Conservation (phyloP, 352 stramenopile species). For the Pythium dissimile region DNA sequence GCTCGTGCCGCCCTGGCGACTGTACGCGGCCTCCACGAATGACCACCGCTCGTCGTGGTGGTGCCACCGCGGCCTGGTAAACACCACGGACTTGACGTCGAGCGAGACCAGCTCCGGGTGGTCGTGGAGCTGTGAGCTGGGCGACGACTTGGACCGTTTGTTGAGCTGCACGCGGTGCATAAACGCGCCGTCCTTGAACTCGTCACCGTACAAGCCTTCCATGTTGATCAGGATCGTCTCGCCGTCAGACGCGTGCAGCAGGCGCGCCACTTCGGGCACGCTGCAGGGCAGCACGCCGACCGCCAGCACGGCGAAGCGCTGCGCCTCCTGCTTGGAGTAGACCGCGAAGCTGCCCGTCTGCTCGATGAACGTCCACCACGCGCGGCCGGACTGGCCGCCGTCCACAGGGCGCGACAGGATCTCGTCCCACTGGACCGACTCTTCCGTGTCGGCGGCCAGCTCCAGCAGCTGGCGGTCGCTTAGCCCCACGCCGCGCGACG, state of each 20-base stretch:
- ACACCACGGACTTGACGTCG: slow-evolving; percentile 13
- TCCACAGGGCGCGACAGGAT: background rate
- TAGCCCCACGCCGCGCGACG: background rate
- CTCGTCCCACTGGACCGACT: background rate
- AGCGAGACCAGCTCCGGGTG: background rate
- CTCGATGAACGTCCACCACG: slow-evolving; percentile 4
- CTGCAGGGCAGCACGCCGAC: slow-evolving; percentile 9
- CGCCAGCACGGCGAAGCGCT: slow-evolving; percentile 3
- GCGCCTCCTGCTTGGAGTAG: slow-evolving; percentile 6
- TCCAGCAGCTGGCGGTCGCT: slow-evolving; percentile 6
- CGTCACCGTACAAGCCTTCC: slow-evolving; percentile 3
- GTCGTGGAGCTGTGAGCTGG: too few relatives aligned
- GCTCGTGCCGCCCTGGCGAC: background rate
- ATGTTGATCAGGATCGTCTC: slow-evolving; percentile 3
- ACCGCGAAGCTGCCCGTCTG: background rate
- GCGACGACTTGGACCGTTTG: too few relatives aligned
- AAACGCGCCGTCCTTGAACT: slow-evolving; percentile 6
- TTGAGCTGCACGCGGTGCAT: background rate
- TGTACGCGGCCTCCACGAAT: slow-evolving; percentile 11
- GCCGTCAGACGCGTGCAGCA: background rate
- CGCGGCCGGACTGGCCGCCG: background rate
- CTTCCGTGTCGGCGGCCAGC: background rate
- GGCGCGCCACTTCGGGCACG: slow-evolving; percentile 5
- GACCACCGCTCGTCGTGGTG: slow-evolving; percentile 17
- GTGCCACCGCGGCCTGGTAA: slow-evolving; percentile 11